Conservation (phyloP, 345 rosid species). For the Geranium rotundifolium region DNA sequence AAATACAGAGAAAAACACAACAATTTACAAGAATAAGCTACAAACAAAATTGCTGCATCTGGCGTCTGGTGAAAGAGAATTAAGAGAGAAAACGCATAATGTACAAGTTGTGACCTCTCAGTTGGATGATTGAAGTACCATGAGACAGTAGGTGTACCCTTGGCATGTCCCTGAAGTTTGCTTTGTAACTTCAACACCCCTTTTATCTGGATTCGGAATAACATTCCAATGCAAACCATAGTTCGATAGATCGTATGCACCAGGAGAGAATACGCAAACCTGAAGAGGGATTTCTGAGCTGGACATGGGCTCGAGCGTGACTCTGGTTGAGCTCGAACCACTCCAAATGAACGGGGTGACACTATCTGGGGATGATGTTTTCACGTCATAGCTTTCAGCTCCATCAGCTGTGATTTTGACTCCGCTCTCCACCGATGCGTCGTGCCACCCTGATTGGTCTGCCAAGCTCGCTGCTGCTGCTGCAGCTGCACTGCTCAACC, state of each 20-base stretch:
- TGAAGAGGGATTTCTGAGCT: conserved; percentile 46
- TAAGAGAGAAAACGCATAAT: background rate
- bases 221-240: conserved; percentile 69
- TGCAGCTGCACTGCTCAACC: conserved; percentile 16
- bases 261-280: conserved; percentile 65
- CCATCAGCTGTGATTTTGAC: conserved; percentile 39
- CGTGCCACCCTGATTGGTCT: conserved; percentile 60
- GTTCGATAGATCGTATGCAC: conserved; percentile 65
- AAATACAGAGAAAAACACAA: background rate
- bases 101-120: background rate
- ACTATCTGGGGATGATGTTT: conserved; percentile 33
- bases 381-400: conserved; percentile 18
- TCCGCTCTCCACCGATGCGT: conserved; percentile 31
- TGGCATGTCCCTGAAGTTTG: conserved; percentile 47
- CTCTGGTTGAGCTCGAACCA: conserved; percentile 57
- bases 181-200: conserved; percentile 13
- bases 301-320: conserved; percentile 47
- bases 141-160: conserved; percentile 65
- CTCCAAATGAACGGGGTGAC: conserved; percentile 69
- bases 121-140: conserved; percentile 44
- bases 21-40: background rate
- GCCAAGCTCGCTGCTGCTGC: conserved; percentile 19
- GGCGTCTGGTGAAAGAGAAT: background rate
- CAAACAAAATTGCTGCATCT: background rate
- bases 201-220: conserved; percentile 11